A percentile compares a stretch with the other conserved stretches of the same genome.
Evolutionary conservation across 306 rosid species (phyloP).

Genomic region (Ammopiptanthus mongolicus): DNA sequence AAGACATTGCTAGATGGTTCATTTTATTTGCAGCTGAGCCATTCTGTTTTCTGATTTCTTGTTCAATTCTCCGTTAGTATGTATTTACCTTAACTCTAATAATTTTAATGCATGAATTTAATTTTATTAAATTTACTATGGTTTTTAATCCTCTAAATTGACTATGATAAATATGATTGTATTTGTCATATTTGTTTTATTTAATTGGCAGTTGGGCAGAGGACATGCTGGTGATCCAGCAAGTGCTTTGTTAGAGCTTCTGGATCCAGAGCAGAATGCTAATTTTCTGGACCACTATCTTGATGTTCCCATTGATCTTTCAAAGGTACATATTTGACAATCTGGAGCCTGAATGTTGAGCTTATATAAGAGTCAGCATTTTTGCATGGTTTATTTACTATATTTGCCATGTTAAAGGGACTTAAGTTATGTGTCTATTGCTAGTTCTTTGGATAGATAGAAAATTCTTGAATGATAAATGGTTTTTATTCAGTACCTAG

Average conservation of each 20-base stretch:
- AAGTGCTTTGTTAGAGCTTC: slow-evolving; percentile 98
- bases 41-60: slow-evolving; percentile 2
- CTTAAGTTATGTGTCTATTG: not conserved
- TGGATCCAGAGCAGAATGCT: slow-evolving; percentile 99
- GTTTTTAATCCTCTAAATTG: not conserved
- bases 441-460: not conserved
- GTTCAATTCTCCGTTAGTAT: slow-evolving; percentile 1
- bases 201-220: slow-evolving; percentile 82
- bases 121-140: not conserved
- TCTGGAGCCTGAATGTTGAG: not conserved
- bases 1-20: slow-evolving; percentile 21
- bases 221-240: slow-evolving; percentile 99
- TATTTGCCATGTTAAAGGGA: not conserved
- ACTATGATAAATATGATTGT: not conserved
- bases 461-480: not conserved
- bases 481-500: not conserved
- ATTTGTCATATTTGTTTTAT: slow-evolving; percentile 17
- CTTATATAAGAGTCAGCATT: slow-evolving; percentile 2
- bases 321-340: slow-evolving; percentile 63
- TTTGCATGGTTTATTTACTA: not conserved
- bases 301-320: slow-evolving; percentile 95
- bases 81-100: not conserved
- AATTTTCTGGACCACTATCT: slow-evolving; percentile 98
- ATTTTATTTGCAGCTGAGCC: slow-evolving; percentile 15
- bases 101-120: not conserved